These are phyloP conservation scores for Scheffersomyces parashehatae DNA, from an alignment of 1,139 yeast species.

Conservation along the genomic window DNA sequence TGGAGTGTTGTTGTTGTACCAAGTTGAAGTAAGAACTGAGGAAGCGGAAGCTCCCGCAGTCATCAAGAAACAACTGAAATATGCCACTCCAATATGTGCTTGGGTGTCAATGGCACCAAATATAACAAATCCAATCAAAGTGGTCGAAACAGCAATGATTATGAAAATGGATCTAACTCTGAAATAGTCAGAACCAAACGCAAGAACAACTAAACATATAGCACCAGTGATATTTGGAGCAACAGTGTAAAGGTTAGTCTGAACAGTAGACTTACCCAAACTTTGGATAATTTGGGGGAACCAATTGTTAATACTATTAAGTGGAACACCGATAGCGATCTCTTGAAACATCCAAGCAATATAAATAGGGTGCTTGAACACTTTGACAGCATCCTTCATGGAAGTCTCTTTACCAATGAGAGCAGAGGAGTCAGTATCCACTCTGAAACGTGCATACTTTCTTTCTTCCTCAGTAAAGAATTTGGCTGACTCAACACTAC, in stretches of 20 bases:
- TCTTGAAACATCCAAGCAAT: conserved; percentile 37
- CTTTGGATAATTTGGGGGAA: conserved; percentile 36
- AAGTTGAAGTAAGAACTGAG: conserved; percentile 46
- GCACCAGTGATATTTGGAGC: conserved; percentile 36
- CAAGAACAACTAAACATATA: conserved; percentile 21
- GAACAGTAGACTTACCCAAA: conserved; percentile 29
- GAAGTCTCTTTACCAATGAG: conserved; percentile 18
- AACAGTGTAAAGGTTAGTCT: conserved; percentile 29
- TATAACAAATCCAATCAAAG: conserved; percentile 46
- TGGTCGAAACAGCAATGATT: conserved; percentile 33
- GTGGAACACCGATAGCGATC: conserved; percentile 48
- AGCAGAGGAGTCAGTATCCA: conserved; percentile 29
- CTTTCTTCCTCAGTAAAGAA: conserved; percentile 27
- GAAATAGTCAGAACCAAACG: conserved; percentile 25
- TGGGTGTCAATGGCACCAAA: conserved; percentile 45
- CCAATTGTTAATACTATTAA: conserved; percentile 50
- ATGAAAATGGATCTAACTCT: conserved; percentile 35
- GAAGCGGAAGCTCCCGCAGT: conserved; percentile 34
- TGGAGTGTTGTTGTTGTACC: conserved; percentile 54
- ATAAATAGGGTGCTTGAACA: conserved; percentile 28
- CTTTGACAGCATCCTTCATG: conserved; percentile 27
- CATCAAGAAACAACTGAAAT: conserved; percentile 38
- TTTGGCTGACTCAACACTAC: conserved; percentile 26
- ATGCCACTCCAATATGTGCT: conserved; percentile 38
- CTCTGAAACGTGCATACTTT: conserved; percentile 24